phyloP scores from a whole-genome alignment of 208 protist species.

The Trypanosoma congolense region DNA sequence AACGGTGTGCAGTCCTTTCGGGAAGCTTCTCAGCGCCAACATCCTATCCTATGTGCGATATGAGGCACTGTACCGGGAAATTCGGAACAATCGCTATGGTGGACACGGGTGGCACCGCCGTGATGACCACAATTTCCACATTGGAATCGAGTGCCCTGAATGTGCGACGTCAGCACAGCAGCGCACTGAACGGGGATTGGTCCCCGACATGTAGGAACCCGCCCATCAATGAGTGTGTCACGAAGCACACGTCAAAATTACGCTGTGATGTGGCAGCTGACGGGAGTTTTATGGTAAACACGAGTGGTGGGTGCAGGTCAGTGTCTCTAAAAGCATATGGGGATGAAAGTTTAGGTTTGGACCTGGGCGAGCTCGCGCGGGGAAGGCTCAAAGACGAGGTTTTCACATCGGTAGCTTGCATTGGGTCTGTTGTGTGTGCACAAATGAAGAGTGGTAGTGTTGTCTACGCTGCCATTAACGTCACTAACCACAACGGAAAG shows the following conservation, averaged over 20 bases:
- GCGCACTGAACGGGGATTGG: too few relatives aligned
- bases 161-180: too few relatives aligned
- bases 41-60: conserved; percentile 35
- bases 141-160: conserved; percentile 26
- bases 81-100: conserved; percentile 51
- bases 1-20: conserved; percentile 8
- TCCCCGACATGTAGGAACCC: too few relatives aligned
- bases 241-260: conserved; percentile 2
- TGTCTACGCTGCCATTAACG: conserved; percentile 3
- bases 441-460: conserved; percentile 5
- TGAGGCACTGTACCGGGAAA: conserved; percentile 20
- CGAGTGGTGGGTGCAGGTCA: not conserved
- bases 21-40: conserved; percentile 28
- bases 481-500: not conserved
- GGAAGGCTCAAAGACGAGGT: not conserved
- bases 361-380: not conserved
- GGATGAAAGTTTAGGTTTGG: not conserved
- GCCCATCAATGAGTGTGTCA: not conserved
- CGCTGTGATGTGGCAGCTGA: conserved; percentile 16
- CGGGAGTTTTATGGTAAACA: conserved; percentile 14
- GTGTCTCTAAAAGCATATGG: not conserved
- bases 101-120: conserved; percentile 33
- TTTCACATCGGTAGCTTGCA: conserved; percentile 8
- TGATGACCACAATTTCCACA: conserved; percentile 24
- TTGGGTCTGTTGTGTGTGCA: conserved; percentile 11